Percentiles rank a stretch among this genome's conserved stretches.
Conservation (phyloP, 192 early-diverging fungal genomes). For the Coemansia sp. region DNA sequence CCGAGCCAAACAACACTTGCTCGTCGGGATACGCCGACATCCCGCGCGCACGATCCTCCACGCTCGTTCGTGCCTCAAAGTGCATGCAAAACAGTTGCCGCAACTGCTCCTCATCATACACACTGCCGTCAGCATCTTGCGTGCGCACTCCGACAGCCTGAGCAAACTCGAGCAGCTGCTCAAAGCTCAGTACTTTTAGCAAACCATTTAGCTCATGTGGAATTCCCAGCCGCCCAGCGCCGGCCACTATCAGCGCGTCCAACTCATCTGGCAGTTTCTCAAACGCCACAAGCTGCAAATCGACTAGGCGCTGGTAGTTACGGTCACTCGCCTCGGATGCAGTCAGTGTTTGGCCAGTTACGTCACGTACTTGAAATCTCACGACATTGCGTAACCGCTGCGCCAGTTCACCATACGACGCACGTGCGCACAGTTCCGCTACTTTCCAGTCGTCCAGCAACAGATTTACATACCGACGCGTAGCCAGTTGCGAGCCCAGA, state of each 20-base stretch:
- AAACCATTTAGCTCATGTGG: slow-evolving; percentile 51
- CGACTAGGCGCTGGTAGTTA: slow-evolving; percentile 62
- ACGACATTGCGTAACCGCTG: slow-evolving; percentile 59
- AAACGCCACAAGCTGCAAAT: slow-evolving; percentile 78
- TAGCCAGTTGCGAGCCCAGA: slow-evolving; percentile 85
- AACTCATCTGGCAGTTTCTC: slow-evolving; percentile 47
- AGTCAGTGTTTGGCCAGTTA: slow-evolving; percentile 74
- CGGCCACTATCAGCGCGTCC: slow-evolving; percentile 72
- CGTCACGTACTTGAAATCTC: slow-evolving; percentile 77
- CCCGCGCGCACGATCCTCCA: slow-evolving; percentile 60
- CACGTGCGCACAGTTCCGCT: slow-evolving; percentile 33
- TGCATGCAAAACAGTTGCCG: slow-evolving; percentile 6
- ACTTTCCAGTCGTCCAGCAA: slow-evolving; percentile 82
- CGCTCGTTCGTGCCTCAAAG: slow-evolving; percentile 9
- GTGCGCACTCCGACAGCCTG: slow-evolving; percentile 62
- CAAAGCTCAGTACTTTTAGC: slow-evolving; percentile 55
- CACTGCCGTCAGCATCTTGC: slow-evolving; percentile 8
- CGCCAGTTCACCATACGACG: slow-evolving; percentile 56
- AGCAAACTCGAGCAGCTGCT: slow-evolving; percentile 61
- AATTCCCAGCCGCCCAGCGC: slow-evolving; percentile 65
- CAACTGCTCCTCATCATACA: neutral
- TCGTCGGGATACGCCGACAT: slow-evolving; percentile 39
- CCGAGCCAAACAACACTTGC: slow-evolving; percentile 69
- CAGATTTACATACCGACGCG: slow-evolving; percentile 82
- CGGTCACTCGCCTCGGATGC: slow-evolving; percentile 61